phyloP scores from a whole-genome alignment of 2,329 filamentous ascomycete species.

The Diaporthe velutina region DNA sequence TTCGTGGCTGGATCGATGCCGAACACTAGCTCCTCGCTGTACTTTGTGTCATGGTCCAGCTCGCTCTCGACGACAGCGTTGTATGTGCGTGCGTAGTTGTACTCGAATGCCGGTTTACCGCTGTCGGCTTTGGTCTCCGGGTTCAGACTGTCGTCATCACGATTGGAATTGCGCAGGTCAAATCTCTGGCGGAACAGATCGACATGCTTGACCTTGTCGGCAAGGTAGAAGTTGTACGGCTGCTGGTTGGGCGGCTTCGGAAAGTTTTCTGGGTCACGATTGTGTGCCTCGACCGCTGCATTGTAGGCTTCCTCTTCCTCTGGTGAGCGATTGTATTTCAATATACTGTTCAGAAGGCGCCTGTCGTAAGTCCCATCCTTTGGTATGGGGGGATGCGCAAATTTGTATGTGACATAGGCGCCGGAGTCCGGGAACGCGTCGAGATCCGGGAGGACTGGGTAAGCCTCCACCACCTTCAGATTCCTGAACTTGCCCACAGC shows the following conservation, averaged over 20 bases:
- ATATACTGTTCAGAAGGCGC: constrained; percentile 71
- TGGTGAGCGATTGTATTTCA: constrained; percentile 69
- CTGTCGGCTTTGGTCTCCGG: constrained; percentile 60
- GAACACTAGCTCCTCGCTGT: constrained; percentile 73
- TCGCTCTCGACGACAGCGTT: constrained; percentile 72
- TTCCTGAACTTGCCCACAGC: constrained; percentile 50
- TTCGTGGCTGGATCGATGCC: constrained; percentile 59
- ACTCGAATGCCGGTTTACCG: constrained; percentile 61
- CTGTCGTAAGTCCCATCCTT: constrained; percentile 64
- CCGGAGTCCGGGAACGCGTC: constrained; percentile 78
- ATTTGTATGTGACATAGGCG: constrained; percentile 78
- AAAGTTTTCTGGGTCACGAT: constrained; percentile 67
- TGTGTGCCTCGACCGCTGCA: constrained; percentile 64
- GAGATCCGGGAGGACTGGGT: constrained; percentile 74
- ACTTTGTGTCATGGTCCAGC: constrained; percentile 70
- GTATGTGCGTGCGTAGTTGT: constrained; percentile 73
- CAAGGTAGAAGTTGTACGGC: constrained; percentile 77
- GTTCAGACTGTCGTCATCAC: constrained; percentile 67
- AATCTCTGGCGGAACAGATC: constrained; percentile 72
- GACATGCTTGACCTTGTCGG: constrained; percentile 61
- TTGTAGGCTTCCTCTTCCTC: constrained; percentile 67
- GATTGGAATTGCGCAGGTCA: constrained; percentile 67
- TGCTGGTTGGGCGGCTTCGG: constrained; percentile 69
- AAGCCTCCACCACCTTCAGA: constrained; percentile 70
- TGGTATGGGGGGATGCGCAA: constrained; percentile 73